Evolutionary conservation across 192 early-diverging fungal species (phyloP), one percentile per base, ranked within the genome.

Genomic region (Coemansia sp.): DNA sequence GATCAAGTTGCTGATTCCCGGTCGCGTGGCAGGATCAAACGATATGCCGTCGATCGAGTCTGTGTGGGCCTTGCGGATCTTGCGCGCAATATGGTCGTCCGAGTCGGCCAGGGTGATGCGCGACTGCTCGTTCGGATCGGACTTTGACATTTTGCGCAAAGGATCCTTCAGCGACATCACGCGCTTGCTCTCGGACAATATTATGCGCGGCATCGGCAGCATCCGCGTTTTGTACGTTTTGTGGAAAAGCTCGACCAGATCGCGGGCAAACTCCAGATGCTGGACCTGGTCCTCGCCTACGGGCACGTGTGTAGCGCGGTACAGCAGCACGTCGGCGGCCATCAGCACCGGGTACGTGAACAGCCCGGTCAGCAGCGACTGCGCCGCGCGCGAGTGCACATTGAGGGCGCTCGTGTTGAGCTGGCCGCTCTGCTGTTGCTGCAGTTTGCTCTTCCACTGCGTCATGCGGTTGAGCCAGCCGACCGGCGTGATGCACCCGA

Each of bases 261-360:
- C 91, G n/a, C 86, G 82, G 0, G 93, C 81, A 25, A 98, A 73
- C 62, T 98, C 91, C 35, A 98, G 58, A 62, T 98, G 95, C 67
- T 95, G 95, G 9, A 88, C 60, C 58, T 98, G 94, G 74, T 98
- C 95, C 46, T 92, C 93, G 28, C 95, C 95, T 6, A 98, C 89
- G 0, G 95, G 95, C 8, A 98, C 86, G 50, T 93, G 83, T 5
- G 89, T 91, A 0, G 92, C 87, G 14, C 38, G 83, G 79, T 95
- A 98, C 0, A 98, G 69, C 23, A 98, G 64, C 22, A 98, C 87
- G 65, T 98, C 95, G 25, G 95, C 91, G 0, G 94, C 94, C 76
- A 92, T 90, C 33, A 98, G 81, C 3, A 94, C 88, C 6, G 95
- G 95, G 52, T 98, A 98, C 5, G 91, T 85, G 60, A 98, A 84